Base-by-base conservation (phyloP, 345 rosid species). In the Lepidium didymum region DNA sequence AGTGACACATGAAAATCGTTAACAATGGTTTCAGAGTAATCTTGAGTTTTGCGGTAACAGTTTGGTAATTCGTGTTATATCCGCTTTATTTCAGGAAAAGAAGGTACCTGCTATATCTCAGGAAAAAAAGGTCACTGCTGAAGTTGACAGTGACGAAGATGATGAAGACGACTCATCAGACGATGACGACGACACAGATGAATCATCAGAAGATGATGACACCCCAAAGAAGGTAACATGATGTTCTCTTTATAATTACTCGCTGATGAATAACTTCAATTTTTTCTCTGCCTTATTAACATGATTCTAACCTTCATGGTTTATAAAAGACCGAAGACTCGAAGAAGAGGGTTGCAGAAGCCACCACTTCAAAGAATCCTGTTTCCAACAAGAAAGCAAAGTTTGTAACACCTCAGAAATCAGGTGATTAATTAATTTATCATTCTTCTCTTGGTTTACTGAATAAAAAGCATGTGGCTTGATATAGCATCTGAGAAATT, bases 311-410 rank as follows among this genome's bases (percentile, higher is more conserved):
- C 40, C 10, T 18, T 10, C n/a, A 44, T 46, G 13, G 33, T 64
- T 44, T 37, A 7, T 56, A 10, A 40, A 63, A 86, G 96, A 66
- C 59, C 72, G 88, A 77, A 68, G 72, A 64, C 15, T 59, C 79
- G 43, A 89, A 87, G 87, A 92, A 92, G 80, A 92, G 95, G 64
- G 13, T 89, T 10, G 75, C 73, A 4, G 86, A 87, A 49, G 60
- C 87, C 27, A 47, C 12, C 18, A 67, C 77, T 13, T 51, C 65
- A 2, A 87, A 82, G 75, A 74, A 78, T 2, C 68, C 84, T 49
- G 65, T 67, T 21, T 76, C 90, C 29, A 80, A 67, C 35, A 92
- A 92, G 83, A 92, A 86, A 79, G 81, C 84, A 14, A 92, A 87
- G 49, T 81, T 85, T n/a, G 81, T 69, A 36, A 85, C 92, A 49